Percentiles rank a stretch among this genome's conserved stretches.
Conservation (phyloP, 73 alveolate genomes). For the Tetrahymena thermophila region DNA sequence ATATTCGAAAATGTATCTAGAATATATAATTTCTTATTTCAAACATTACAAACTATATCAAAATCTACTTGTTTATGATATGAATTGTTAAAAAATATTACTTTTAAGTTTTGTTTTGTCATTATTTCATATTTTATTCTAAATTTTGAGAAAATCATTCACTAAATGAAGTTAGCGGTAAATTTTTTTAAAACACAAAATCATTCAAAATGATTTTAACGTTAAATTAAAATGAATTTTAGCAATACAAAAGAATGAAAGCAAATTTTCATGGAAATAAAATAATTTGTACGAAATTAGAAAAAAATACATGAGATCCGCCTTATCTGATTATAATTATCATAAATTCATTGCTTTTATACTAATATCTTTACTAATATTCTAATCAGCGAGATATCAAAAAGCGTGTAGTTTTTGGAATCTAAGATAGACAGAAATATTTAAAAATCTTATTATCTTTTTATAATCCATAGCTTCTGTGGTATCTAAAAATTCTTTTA, state of each 20-base stretch:
- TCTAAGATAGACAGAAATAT: background rate
- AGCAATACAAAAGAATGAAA: no score
- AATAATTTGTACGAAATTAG: background rate
- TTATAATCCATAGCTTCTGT: background rate
- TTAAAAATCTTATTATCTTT: no score
- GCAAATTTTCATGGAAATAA: no score
- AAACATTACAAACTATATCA: no score
- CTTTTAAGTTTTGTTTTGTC: background rate
- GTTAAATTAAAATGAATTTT: background rate
- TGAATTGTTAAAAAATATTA: background rate
- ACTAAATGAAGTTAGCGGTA: background rate
- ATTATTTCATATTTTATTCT: no score
- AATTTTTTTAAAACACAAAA: background rate
- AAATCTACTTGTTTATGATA: no score
- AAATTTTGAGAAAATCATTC: background rate
- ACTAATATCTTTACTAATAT: background rate
- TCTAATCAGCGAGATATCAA: background rate
- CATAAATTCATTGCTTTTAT: background rate
- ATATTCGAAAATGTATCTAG: background rate
- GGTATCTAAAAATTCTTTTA: background rate
- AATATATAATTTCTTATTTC: no score
- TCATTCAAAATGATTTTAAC: background rate
- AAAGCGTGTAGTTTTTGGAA: background rate
- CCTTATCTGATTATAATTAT: no score
- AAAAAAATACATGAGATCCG: no score